Base-by-base conservation (phyloP, 768 basidiomycete genomes). In the Trametes cinnabarina region DNA sequence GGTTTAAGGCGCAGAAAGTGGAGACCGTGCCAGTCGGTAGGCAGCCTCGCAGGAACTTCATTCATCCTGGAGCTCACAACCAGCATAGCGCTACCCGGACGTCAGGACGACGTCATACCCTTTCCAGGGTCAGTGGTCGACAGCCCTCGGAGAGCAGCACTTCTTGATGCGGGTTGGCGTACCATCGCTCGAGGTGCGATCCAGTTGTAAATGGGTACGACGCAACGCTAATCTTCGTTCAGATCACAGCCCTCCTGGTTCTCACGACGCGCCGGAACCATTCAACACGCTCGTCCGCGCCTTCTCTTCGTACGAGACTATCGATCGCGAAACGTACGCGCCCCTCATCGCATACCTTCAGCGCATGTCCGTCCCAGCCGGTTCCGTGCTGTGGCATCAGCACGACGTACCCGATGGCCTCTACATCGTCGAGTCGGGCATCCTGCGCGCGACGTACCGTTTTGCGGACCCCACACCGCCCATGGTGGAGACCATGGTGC, bases 401-500 rank as follows among this genome's bases (percentile, higher is more conserved):
- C 85, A 79, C n/a, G 92, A 94, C 49, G 68, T 71, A 0, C 79
- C 94, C 0, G 88, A 94, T 66, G 93, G 90, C 4, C 72, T 98
- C 25, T 98, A 95, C 74, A 79, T 98, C 65, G 86, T 99, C 63
- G 88, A 97, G 65, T 81, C 86, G 0, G 96, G 96, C 8, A 82
- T 93, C 30, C 77, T 99, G 30, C 79, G 90, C 10, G 96, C 95
- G 0, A 81, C 80, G 19, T 98, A 98, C 72, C 57, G 47, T 43
- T 95, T 94, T 68, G 84, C 84, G 2, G 84, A 84, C 47, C 82
- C 89, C 62, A 74, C 82, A 6, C 80, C 82, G 23, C 69, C 73
- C 5, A 84, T 93, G 47, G 87, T 90, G 66, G 94, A 96, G 73
- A 91, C 89, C 2, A 96, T 96, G 94, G 92, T 95, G 0, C 85